Conservation (phyloP, 2,329 filamentous ascomycete genomes). For the Teratosphaeriaceae sp. region DNA sequence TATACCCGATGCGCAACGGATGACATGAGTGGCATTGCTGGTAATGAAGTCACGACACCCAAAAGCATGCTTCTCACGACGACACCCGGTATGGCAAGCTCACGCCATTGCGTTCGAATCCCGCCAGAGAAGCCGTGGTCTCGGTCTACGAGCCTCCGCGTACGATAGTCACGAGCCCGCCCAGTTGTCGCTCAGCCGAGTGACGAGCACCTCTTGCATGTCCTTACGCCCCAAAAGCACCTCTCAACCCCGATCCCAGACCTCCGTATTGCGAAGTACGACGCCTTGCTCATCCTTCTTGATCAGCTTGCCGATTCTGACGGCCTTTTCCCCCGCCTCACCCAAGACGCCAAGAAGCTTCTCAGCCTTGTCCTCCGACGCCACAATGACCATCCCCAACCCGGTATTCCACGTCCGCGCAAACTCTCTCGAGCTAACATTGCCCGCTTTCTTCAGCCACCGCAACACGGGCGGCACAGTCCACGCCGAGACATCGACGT, state of each 20-base stretch:
- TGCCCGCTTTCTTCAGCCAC: conserved; percentile 73
- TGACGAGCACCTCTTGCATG: too few relatives aligned
- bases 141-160: too few relatives aligned
- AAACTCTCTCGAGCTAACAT: conserved; percentile 72
- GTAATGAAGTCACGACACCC: too few relatives aligned
- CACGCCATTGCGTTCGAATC: too few relatives aligned
- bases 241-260: too few relatives aligned
- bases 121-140: too few relatives aligned
- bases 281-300: conserved; percentile 54
- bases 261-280: conserved; percentile 53
- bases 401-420: conserved; percentile 92
- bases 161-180: too few relatives aligned
- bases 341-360: conserved; percentile 56
- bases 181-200: too few relatives aligned
- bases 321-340: conserved; percentile 68
- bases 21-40: too few relatives aligned
- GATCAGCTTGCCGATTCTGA: conserved; percentile 65
- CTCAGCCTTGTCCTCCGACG: conserved; percentile 57
- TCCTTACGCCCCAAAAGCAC: too few relatives aligned
- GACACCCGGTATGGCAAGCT: too few relatives aligned
- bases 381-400: conserved; percentile 86
- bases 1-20: conserved; percentile 8
- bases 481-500: conserved; percentile 74
- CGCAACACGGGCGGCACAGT: conserved; percentile 69
- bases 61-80: too few relatives aligned